Evolutionary conservation across 2,329 filamentous ascomycete species (phyloP).

Genomic region (Teratosphaeriaceae sp.): DNA sequence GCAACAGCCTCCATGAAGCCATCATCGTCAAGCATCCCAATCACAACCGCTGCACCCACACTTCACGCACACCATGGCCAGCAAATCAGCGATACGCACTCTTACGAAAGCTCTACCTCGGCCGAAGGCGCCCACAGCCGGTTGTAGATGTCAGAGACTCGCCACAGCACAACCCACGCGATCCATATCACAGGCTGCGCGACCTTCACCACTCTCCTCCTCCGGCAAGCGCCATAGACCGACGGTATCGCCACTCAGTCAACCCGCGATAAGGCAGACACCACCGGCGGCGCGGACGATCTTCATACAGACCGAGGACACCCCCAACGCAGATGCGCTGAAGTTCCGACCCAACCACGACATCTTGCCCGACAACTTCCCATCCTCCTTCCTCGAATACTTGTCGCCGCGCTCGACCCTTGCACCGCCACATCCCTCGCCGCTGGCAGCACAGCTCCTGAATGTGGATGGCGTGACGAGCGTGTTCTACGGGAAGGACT

Average conservation of each 20-base stretch:
- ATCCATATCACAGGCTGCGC: slow-evolving; percentile 16
- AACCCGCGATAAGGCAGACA: slow-evolving; percentile 25
- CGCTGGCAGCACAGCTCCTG: slow-evolving; percentile 82
- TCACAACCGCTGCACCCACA: too few species aligned
- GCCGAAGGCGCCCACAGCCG: slow-evolving; percentile 8
- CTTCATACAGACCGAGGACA: slow-evolving; percentile 95
- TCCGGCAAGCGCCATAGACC: slow-evolving; percentile 18
- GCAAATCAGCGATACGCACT: slow-evolving; percentile 14
- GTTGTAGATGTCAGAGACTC: slow-evolving; percentile 13
- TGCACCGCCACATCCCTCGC: slow-evolving; percentile 81
- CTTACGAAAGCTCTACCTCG: slow-evolving; percentile 14
- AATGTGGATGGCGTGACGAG: slow-evolving; percentile 91
- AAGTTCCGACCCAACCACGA: slow-evolving; percentile 93
- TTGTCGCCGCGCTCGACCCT: slow-evolving; percentile 82
- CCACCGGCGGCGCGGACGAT: slow-evolving; percentile 43
- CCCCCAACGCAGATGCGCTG: slow-evolving; percentile 86
- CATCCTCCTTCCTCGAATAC: slow-evolving; percentile 83
- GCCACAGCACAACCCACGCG: slow-evolving; percentile 10
- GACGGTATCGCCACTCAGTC: slow-evolving; percentile 15
- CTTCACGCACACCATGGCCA: slow-evolving; percentile 9
- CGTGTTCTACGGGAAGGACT: slow-evolving; percentile 90
- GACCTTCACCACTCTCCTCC: slow-evolving; percentile 17
- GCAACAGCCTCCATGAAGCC: too few species aligned
- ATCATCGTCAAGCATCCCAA: too few species aligned
- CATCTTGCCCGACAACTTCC: slow-evolving; percentile 68